Evolutionary conservation across 164 flowering plant species (phyloP).

Genomic region (Nymphaea colorata): DNA sequence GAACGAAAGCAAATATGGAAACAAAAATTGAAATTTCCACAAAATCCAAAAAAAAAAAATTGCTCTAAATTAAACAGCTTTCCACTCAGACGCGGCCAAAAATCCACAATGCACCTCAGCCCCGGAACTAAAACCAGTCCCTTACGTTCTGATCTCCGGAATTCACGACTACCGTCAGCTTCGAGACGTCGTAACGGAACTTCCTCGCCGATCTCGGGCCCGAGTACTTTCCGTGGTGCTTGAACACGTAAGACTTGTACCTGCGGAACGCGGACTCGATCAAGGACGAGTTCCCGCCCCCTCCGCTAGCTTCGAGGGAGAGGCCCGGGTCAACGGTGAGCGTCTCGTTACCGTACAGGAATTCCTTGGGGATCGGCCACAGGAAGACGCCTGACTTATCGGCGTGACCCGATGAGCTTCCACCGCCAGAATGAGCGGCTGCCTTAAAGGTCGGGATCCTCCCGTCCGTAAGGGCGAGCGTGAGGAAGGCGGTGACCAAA

Average conservation of each 20-base stretch:
- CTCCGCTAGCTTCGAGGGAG: constrained; percentile 30
- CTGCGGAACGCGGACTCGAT: constrained; percentile 54
- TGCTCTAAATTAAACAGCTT: background rate
- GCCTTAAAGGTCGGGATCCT: too few relatives aligned
- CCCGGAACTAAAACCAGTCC: background rate
- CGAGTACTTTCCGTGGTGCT: constrained; percentile 23
- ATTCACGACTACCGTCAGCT: constrained; percentile 17
- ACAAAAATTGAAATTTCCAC: background rate
- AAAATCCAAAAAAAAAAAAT: background rate
- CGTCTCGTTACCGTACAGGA: constrained; percentile 42
- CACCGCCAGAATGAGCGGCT: too few relatives aligned
- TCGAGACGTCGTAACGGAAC: constrained; percentile 32
- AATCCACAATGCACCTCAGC: background rate
- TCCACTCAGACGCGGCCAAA: background rate
- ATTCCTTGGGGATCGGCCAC: constrained; percentile 75
- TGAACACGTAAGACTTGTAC: constrained; percentile 45
- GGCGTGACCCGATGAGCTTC: constrained; percentile 5
- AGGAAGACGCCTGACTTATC: constrained; percentile 33
- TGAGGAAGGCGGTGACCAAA: too few relatives aligned
- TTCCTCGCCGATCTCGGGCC: constrained; percentile 5
- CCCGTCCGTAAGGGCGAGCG: too few relatives aligned
- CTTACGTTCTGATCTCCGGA: constrained; percentile 24
- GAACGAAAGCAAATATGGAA: background rate
- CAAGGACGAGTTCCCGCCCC: constrained; percentile 40
- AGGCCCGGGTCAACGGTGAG: constrained; percentile 67